Evolutionary conservation across 140 eudicot genomes (phyloP), one percentile per base, ranked within the genome.

Genomic region (Bidens hawaiensis): DNA sequence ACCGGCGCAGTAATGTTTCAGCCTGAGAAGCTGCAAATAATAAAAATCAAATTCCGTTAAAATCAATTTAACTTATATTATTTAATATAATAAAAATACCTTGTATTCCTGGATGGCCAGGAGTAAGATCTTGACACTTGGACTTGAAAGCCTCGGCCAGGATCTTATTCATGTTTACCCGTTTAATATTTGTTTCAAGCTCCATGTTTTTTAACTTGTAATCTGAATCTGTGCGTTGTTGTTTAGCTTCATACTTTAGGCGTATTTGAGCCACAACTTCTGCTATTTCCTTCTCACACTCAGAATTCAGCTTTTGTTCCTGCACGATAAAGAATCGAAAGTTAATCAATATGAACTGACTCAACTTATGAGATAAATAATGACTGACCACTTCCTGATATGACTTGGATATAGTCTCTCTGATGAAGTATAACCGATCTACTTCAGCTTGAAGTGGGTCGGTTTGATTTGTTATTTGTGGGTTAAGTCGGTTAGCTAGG

Each of bases 391-490:
- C 63, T 19, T 81, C 85, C 42, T 77, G 84, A 57, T 75, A 76
- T 30, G 2, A 28, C 40, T 78, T 84, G 34, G 36, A 46, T 47
- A 60, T 34, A 15, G 68, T 73, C 38, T 79, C 86, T 28, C 21
- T 71, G 31, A 65, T 77, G 28, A 64, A 69, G 43, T 31, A 48
- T 43, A 90, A 45, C 6, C 81, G 73, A 16, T 83, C 89, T 52
- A 65, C 21, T 69, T 83, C 97, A 17, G 47, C 76, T 53, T 65
- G 89, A 64, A 89, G 95, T 23, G 97, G 97, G 23, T 85, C 83
- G 2, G 73, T 46, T 14, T 57, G 57, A 66, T 49, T 53, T 45
- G 60, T 16, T 38, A 64, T 57, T 47, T 38, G 72, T 11, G 70
- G 30, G 36, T 36, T 34, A 26, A 60, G 43, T 22, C 62, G 82